These are phyloP conservation scores for Daldinia sp. DNA, from an alignment of 2,329 filamentous ascomycete species.

Conservation along the genomic window DNA sequence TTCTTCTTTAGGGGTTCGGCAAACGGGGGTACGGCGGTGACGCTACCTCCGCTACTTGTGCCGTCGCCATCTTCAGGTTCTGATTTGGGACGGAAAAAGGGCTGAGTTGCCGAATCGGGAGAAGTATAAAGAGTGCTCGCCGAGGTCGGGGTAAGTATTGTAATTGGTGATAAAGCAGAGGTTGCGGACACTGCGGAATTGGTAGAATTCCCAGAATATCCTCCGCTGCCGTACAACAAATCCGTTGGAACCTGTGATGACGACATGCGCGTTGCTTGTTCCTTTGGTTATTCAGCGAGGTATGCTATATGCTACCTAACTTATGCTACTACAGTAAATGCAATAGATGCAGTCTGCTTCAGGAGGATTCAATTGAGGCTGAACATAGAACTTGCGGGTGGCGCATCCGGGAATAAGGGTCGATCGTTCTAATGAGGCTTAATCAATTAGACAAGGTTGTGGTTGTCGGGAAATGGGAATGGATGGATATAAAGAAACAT, in stretches of 20 bases:
- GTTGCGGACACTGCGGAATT: constrained; percentile 21
- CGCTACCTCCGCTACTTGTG: constrained; percentile 39
- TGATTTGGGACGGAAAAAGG: constrained; percentile 42
- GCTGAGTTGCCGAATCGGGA: constrained; percentile 40
- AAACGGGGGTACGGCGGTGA: constrained; percentile 35
- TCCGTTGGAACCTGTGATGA: constrained; percentile 43
- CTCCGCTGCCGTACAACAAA: constrained; percentile 44
- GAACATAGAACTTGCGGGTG: constrained; percentile 30
- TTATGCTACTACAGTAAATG: background rate
- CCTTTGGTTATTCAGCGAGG: background rate
- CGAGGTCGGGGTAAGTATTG: constrained; percentile 43
- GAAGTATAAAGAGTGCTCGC: constrained; percentile 44
- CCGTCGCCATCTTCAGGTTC: constrained; percentile 45
- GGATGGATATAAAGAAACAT: constrained; percentile 41
- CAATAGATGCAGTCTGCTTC: constrained; percentile 5
- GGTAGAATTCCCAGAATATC: constrained; percentile 28
- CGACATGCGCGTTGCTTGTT: constrained; percentile 41
- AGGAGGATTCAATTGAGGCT: constrained; percentile 38
- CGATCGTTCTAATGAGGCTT: constrained; percentile 36
- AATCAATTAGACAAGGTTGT: constrained; percentile 39
- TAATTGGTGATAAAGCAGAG: constrained; percentile 38
- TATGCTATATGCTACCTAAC: too few relatives aligned
- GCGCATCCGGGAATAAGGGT: constrained; percentile 38
- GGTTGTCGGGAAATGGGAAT: constrained; percentile 37
- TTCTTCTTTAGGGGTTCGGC: constrained; percentile 66